Percentiles rank a stretch among this genome's conserved stretches.
These are phyloP conservation scores for Dendrobium chrysotoxum DNA, from an alignment of 106 monocot genomes.

Conservation along the genomic window DNA sequence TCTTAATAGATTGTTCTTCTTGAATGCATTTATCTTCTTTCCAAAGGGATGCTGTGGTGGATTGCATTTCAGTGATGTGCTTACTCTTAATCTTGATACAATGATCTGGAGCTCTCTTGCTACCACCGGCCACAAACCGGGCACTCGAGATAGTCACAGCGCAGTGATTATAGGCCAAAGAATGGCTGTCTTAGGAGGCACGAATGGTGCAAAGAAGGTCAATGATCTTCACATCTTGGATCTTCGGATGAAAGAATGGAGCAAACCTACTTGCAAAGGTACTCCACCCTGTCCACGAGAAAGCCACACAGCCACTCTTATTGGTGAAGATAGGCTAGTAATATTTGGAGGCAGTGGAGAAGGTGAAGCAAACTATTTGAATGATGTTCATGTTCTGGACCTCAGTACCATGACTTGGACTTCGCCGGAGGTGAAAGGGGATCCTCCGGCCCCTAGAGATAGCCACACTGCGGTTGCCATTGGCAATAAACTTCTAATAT, in stretches of 20 bases:
- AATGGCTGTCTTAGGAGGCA: constrained; percentile 79
- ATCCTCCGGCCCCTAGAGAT: constrained; percentile 66
- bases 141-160: constrained; percentile 81
- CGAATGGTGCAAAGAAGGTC: constrained; percentile 80
- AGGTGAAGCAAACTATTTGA: constrained; percentile 83
- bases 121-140: constrained; percentile 64
- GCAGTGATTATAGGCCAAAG: constrained; percentile 43
- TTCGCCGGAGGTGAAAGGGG: constrained; percentile 66
- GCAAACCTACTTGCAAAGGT: constrained; percentile 54
- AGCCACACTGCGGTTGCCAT: constrained; percentile 77
- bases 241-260: constrained; percentile 70
- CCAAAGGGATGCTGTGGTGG: constrained; percentile 88
- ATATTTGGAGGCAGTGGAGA: constrained; percentile 92
- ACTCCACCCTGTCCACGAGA: constrained; percentile 62
- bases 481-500: constrained; percentile 59
- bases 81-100: constrained; percentile 58
- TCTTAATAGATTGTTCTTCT: too few relatives aligned
- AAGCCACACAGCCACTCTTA: constrained; percentile 67
- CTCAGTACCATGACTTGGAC: constrained; percentile 71
- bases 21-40: background rate
- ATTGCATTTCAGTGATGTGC: constrained; percentile 80
- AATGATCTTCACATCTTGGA: constrained; percentile 77
- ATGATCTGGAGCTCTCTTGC: constrained; percentile 74
- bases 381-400: constrained; percentile 80
- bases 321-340: constrained; percentile 47